Evolutionary conservation across 129 eudicot genomes (phyloP).

Genomic region (Tagetes erecta): DNA sequence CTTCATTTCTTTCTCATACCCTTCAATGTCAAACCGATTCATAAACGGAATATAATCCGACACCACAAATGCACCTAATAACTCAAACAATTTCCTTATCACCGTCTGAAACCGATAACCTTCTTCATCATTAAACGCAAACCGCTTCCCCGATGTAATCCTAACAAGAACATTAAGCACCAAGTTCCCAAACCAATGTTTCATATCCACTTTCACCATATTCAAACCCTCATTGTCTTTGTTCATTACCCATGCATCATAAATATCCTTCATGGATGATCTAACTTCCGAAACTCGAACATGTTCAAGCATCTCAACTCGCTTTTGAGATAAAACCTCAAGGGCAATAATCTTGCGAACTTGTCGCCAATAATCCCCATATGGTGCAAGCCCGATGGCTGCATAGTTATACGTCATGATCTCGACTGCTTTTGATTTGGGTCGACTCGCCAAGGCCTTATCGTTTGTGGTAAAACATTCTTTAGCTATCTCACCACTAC

Average conservation of each 20-base stretch:
- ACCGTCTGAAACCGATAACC: neutral
- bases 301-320: neutral
- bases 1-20: neutral
- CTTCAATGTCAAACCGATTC: neutral
- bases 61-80: neutral
- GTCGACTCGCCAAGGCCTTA: neutral
- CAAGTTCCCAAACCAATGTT: neutral
- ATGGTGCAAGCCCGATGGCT: neutral
- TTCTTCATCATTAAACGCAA: neutral
- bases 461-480: neutral
- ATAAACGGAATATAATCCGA: neutral
- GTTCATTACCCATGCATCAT: neutral
- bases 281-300: neutral
- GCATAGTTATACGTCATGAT: neutral
- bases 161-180: neutral
- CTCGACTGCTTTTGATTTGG: neutral
- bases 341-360: neutral
- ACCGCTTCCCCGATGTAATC: neutral
- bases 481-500: neutral
- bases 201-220: neutral
- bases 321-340: neutral
- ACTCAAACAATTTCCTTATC: neutral
- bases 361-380: neutral
- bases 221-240: no score
- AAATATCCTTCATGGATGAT: no score